Evolutionary conservation across 148 eudicot genomes (phyloP), one percentile per base, ranked within the genome.

Genomic region (Chenopodium suecicum): DNA sequence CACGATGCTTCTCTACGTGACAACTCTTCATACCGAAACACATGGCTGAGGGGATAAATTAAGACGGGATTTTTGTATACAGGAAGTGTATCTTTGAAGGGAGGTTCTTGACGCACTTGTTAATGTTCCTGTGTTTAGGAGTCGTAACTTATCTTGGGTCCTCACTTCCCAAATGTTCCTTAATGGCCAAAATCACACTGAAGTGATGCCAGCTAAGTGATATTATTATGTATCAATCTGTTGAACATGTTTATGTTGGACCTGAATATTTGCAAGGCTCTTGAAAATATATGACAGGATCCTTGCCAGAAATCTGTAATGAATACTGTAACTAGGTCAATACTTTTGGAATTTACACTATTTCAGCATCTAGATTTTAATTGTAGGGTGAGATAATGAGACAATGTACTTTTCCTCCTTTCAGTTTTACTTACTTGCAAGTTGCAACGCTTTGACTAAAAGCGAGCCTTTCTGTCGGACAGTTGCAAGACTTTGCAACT

Each of bases 1-100:
- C 99, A 95, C 74, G 94, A 95, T 83, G 98, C 97, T 73, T 95
- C 99, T 68, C 83, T 95, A 78, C 97, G 98, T 9, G 97, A 94
- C 91, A 91, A 94, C 82, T 94, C 98, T 58, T 95, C 99, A 0
- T 92, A 94, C 76, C 85, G 99, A 41, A 95, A 94, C 93, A 94
- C 99, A 76, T 95, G 99, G 99, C 82, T 91, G 81, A 91, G 98
- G 88, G 97, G 97, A 74, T 95, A 86, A 86, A 56, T 27, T 62
- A 34, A 23, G 31, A n/a, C n/a, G 20, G 44, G 44, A 4, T 11
- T 20, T 1, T 27, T 78, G 4, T 8, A 13, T 22, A 62, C 32
- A 29, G 72, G 32, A 76, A 32, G 70, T 50, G n/a, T 13, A 65
- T 77, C 75, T 77, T 64, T 83, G 20, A 32, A 32, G 81, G 20